Evolutionary conservation across 2,329 filamentous ascomycete species (phyloP).

Genomic region (Nemania diffusa): DNA sequence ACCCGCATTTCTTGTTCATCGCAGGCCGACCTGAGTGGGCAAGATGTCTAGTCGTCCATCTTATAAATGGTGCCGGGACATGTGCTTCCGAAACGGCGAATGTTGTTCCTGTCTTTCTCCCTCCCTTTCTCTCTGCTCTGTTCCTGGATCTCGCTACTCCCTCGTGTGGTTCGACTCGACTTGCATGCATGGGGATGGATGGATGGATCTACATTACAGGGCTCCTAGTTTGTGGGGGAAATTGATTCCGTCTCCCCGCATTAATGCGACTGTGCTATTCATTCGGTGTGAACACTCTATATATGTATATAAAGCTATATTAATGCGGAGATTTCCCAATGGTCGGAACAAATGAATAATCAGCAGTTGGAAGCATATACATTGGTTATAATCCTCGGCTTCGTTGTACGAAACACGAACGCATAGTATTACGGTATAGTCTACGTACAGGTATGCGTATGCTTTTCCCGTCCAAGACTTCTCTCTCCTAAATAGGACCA

Average conservation of each 20-base stretch:
- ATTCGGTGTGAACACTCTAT: background rate
- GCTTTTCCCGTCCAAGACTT: conserved; percentile 7
- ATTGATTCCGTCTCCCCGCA: conserved; percentile 15
- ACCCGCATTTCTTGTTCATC: conserved; percentile 9
- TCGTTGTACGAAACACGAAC: background rate
- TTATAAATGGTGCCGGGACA: conserved; percentile 29
- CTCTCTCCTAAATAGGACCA: background rate
- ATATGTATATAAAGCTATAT: background rate
- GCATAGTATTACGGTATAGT: background rate
- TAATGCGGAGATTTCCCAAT: conserved; percentile 1
- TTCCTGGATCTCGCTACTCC: conserved; percentile 23
- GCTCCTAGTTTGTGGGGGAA: conserved; percentile 22
- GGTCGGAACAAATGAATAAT: background rate
- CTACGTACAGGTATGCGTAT: background rate
- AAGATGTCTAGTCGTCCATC: conserved; percentile 10
- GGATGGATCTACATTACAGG: conserved; percentile 20
- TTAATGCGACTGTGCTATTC: background rate
- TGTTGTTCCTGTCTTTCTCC: conserved; percentile 4
- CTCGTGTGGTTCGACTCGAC: background rate
- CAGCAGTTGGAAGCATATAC: background rate
- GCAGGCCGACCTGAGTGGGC: conserved; percentile 5
- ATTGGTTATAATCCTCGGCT: background rate
- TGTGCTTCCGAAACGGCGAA: conserved; percentile 35
- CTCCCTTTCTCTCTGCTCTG: background rate
- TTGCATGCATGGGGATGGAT: conserved; percentile 26